Conservation (phyloP, 2,329 filamentous ascomycete species). For the Fusarium goolgardi region DNA sequence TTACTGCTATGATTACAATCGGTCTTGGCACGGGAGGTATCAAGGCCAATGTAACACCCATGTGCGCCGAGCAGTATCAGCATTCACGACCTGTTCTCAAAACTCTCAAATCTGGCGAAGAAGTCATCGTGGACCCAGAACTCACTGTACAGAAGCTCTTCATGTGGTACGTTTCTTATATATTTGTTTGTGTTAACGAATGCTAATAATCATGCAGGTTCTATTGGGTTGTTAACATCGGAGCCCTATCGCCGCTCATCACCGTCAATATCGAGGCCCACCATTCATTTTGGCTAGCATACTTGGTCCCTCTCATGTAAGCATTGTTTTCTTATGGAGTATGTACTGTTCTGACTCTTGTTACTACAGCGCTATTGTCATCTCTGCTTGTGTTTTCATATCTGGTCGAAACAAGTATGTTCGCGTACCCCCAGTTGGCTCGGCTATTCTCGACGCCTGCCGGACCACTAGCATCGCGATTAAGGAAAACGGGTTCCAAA, state of each 20-base stretch:
- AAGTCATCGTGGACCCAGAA: conserved; percentile 7
- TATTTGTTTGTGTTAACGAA: fast-evolving
- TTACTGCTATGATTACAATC: conserved; percentile 3
- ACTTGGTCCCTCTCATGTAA: neutral
- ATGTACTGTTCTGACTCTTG: too few species aligned
- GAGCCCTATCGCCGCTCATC: conserved; percentile 8
- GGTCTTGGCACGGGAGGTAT: neutral
- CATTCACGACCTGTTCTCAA: neutral
- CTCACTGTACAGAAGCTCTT: conserved; percentile 8
- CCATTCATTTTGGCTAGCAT: conserved; percentile 8
- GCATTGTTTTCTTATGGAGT: too few species aligned
- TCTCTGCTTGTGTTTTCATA: neutral
- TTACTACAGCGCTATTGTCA: neutral
- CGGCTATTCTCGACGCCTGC: conserved; percentile 4
- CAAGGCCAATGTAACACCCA: conserved; percentile 2
- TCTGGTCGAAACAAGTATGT: conserved; percentile 9
- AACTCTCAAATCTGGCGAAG: conserved; percentile 9
- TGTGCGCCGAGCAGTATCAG: conserved; percentile 17
- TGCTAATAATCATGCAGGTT: neutral
- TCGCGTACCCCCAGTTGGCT: conserved; percentile 2
- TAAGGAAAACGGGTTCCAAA: conserved; percentile 1
- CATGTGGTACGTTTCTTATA: neutral
- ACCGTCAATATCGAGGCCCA: conserved; percentile 7
- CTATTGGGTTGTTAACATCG: conserved; percentile 15
- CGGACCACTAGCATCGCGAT: conserved; percentile 5